Evolutionary conservation across 768 basidiomycete genomes (phyloP).

Genomic region (Trametes cinnabarina): DNA sequence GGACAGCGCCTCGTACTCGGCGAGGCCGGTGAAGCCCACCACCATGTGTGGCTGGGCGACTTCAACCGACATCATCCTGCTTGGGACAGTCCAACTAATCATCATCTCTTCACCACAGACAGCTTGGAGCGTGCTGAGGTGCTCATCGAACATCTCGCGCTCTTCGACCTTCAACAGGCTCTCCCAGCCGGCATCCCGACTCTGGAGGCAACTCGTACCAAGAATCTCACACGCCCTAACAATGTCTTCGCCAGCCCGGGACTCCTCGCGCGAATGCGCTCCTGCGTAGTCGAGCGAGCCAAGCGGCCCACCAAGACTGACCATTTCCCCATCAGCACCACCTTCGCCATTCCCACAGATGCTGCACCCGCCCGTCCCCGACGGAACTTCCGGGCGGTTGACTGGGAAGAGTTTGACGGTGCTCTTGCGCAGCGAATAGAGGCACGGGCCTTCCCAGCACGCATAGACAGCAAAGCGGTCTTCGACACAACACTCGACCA

Average conservation of each 20-base stretch:
- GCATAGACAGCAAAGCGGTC: neutral
- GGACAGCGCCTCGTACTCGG: neutral
- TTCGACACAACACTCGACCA: constrained; percentile 2
- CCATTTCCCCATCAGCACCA: constrained; percentile 39
- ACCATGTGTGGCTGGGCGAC: constrained; percentile 35
- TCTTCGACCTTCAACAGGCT: constrained; percentile 31
- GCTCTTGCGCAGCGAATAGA: constrained; percentile 11
- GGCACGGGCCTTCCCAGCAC: neutral
- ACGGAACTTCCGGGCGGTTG: constrained; percentile 29
- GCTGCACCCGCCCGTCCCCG: neutral
- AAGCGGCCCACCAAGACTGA: constrained; percentile 32
- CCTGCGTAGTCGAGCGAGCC: constrained; percentile 28
- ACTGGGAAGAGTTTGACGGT: constrained; percentile 33
- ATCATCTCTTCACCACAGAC: constrained; percentile 35
- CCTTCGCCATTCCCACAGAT: constrained; percentile 23
- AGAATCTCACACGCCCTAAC: constrained; percentile 40
- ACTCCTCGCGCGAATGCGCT: constrained; percentile 21
- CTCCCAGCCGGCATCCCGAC: constrained; percentile 38
- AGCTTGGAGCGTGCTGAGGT: constrained; percentile 24
- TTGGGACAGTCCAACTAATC: constrained; percentile 37
- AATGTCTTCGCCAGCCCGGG: constrained; percentile 39
- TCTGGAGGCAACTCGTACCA: constrained; percentile 27
- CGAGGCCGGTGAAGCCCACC: neutral
- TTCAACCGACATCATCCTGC: constrained; percentile 41
- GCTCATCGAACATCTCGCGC: constrained; percentile 29